A percentile compares a stretch with the other conserved stretches of the same genome.
Conservation (phyloP, 495 filamentous ascomycete genomes). For the Lindgomyces ingoldianus region DNA sequence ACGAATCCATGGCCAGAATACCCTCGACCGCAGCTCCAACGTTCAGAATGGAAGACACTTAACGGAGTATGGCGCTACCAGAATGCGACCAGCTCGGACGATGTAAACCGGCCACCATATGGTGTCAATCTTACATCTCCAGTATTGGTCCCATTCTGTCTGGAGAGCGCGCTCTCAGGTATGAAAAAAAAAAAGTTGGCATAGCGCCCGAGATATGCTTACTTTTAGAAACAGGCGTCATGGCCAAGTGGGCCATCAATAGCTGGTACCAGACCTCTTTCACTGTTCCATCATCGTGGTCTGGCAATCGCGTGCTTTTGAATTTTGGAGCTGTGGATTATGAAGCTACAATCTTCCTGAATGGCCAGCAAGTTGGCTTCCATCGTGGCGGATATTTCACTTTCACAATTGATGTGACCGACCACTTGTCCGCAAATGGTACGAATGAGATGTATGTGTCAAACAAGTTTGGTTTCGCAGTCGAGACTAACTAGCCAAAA, state of each 20-base stretch:
- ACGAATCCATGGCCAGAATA: conserved; percentile 68
- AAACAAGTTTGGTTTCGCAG: neutral
- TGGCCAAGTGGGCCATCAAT: conserved; percentile 50
- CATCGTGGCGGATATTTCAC: conserved; percentile 65
- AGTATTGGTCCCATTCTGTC: conserved; percentile 64
- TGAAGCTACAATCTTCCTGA: conserved; percentile 65
- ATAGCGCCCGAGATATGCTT: no score
- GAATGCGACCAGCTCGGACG: conserved; percentile 44
- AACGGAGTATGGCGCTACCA: conserved; percentile 70
- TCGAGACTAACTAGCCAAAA: neutral
- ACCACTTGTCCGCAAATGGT: conserved; percentile 48
- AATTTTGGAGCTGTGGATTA: conserved; percentile 72
- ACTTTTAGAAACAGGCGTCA: no score
- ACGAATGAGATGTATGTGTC: conserved; percentile 55
- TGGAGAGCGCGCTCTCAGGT: conserved; percentile 61
- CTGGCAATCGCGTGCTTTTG: conserved; percentile 52
- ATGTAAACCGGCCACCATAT: conserved; percentile 50
- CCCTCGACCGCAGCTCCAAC: conserved; percentile 62
- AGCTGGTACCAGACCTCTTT: conserved; percentile 66
- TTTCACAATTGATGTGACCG: conserved; percentile 62
- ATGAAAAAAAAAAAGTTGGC: no score
- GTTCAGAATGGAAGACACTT: conserved; percentile 61
- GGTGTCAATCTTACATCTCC: conserved; percentile 49
- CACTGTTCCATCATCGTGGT: conserved; percentile 53
- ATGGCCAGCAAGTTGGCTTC: conserved; percentile 55